phyloP scores from a whole-genome alignment of 2,329 filamentous ascomycete species.

The Cadophora sp. region DNA sequence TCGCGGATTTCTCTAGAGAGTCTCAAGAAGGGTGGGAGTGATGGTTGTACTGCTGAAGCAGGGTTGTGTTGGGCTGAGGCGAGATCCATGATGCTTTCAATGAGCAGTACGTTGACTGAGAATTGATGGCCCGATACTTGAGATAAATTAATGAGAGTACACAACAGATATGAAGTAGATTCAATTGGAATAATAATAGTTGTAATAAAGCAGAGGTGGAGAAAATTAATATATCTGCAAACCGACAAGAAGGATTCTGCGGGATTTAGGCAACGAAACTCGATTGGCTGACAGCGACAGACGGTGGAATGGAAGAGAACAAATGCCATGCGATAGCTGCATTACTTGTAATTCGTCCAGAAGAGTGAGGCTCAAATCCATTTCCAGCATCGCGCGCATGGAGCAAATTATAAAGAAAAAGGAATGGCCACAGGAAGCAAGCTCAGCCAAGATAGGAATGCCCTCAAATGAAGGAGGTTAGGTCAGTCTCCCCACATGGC shows the following conservation, averaged over 20 bases:
- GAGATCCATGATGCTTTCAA: neutral
- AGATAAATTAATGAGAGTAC: neutral
- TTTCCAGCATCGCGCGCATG: neutral
- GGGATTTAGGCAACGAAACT: conserved; percentile 6
- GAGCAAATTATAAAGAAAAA: neutral
- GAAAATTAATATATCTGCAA: neutral
- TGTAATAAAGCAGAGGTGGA: too few relatives aligned
- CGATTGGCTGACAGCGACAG: neutral
- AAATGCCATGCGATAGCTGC: neutral
- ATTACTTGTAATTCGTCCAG: neutral
- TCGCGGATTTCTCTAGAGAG: conserved; percentile 7
- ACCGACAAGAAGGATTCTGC: neutral
- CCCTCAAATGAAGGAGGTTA: neutral
- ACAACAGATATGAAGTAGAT: neutral
- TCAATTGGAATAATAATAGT: neutral
- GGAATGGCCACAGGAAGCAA: neutral
- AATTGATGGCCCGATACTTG: neutral
- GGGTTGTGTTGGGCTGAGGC: too few relatives aligned
- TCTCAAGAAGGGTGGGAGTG: neutral
- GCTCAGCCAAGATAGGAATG: neutral
- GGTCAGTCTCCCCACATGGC: neutral
- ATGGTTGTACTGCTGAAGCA: neutral
- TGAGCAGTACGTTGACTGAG: neutral
- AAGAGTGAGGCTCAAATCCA: neutral
- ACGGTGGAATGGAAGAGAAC: too few relatives aligned